Percentiles rank a stretch among this genome's conserved stretches.
Evolutionary conservation across 306 rosid genomes (phyloP).

Genomic region (Erythrophleum fordii): DNA sequence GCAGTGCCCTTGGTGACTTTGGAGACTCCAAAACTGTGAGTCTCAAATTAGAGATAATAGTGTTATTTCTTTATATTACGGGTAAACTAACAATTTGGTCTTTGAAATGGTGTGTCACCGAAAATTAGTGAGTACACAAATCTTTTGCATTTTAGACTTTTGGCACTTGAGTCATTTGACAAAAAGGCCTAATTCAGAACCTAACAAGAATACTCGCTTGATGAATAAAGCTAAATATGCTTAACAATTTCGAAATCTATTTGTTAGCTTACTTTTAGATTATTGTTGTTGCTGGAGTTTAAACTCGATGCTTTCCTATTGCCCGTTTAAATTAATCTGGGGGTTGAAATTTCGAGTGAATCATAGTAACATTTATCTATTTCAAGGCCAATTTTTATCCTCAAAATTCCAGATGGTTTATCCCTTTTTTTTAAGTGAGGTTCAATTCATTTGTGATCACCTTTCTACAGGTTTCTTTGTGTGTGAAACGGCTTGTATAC

Average conservation of each 20-base stretch:
- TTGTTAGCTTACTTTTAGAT: no score
- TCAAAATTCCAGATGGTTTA: background rate
- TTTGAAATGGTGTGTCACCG: no score
- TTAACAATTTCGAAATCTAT: no score
- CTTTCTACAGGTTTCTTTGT: constrained; percentile 89
- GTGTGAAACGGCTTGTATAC: constrained; percentile 93
- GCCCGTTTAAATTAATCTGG: background rate
- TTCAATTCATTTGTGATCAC: constrained; percentile 5
- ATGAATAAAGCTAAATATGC: no score
- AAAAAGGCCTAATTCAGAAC: no score
- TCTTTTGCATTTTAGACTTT: no score
- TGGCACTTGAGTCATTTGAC: no score
- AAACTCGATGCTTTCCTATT: background rate
- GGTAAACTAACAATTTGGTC: no score
- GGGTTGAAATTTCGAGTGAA: background rate
- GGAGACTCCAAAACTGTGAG: constrained; percentile 95
- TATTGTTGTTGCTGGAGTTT: constrained; percentile 13
- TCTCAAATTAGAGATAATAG: background rate
- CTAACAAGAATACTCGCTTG: no score
- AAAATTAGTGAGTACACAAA: no score
- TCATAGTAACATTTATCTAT: background rate
- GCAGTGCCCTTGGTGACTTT: constrained; percentile 94
- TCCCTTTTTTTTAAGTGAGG: background rate
- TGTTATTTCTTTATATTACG: background rate
- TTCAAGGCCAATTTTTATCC: background rate